Evolutionary conservation across 78 protist species (phyloP).

Genomic region (Monosiga brevicollis): DNA sequence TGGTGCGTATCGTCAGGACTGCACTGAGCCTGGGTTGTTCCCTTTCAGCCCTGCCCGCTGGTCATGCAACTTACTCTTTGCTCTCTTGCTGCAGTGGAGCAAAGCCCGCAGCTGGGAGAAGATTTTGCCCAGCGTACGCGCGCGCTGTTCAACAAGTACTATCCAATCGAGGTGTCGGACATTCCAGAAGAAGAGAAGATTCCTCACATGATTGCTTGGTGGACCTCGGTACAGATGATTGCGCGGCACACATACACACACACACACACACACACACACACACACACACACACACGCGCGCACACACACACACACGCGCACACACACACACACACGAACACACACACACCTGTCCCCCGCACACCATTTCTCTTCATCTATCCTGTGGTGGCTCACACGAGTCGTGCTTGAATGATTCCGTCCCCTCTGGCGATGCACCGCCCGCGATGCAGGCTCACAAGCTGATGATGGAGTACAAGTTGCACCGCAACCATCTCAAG

Average conservation of each 20-base stretch:
- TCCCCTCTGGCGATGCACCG: too few species aligned
- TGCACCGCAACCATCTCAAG: neutral
- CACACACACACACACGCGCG: neutral
- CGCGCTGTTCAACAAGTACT: neutral
- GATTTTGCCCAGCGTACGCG: neutral
- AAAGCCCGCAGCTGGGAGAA: neutral
- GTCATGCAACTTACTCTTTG: neutral
- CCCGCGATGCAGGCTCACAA: neutral
- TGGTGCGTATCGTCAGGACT: too few species aligned
- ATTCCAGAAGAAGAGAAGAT: neutral
- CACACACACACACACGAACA: neutral
- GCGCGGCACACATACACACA: neutral
- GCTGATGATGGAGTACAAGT: neutral
- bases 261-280: neutral
- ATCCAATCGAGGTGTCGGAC: neutral
- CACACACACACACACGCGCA: neutral
- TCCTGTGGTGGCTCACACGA: too few species aligned
- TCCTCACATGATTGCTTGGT: neutral
- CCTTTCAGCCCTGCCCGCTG: too few species aligned
- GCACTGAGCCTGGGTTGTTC: too few species aligned
- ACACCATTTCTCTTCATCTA: too few species aligned
- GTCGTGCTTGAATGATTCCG: too few species aligned
- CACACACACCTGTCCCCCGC: neutral
- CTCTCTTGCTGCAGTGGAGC: neutral
- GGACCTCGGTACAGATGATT: neutral